A percentile compares a stretch with the other conserved stretches of the same genome.
Conservation (phyloP, 1,139 yeast genomes). For the Arxiozyma telluris region DNA sequence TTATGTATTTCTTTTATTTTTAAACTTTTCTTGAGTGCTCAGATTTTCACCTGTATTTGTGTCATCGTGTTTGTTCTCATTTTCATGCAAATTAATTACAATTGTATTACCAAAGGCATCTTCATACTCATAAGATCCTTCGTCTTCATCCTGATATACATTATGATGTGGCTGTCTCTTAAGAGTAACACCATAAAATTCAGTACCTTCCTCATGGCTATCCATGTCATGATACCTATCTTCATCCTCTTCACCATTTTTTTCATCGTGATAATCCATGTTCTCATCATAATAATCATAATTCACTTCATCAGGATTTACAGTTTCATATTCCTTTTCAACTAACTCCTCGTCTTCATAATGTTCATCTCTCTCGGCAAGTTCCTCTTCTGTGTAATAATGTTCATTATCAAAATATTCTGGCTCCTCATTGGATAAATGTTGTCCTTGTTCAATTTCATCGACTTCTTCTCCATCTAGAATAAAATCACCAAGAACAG, state of each 20-base stretch:
- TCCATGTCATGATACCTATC: not conserved
- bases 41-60: not conserved
- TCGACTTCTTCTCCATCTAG: conserved; percentile 6
- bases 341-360: conserved; percentile 12
- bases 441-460: conserved; percentile 11
- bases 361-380: not conserved
- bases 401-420: conserved; percentile 10
- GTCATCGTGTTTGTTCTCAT: not conserved
- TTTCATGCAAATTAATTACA: not conserved
- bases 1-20: too few species aligned
- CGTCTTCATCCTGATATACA: not conserved
- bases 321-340: conserved; percentile 35
- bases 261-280: not conserved
- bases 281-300: conserved; percentile 4
- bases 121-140: not conserved
- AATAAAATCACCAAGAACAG: conserved; percentile 73
- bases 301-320: not conserved
- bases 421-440: conserved; percentile 3
- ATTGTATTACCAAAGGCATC: not conserved
- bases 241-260: conserved; percentile 2
- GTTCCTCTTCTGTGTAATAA: conserved; percentile 10
- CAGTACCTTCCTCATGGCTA: not conserved
- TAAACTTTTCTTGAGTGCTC: not conserved
- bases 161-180: not conserved
- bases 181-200: not conserved